Conservation (phyloP, 306 rosid species). For the Lupinus albus region DNA sequence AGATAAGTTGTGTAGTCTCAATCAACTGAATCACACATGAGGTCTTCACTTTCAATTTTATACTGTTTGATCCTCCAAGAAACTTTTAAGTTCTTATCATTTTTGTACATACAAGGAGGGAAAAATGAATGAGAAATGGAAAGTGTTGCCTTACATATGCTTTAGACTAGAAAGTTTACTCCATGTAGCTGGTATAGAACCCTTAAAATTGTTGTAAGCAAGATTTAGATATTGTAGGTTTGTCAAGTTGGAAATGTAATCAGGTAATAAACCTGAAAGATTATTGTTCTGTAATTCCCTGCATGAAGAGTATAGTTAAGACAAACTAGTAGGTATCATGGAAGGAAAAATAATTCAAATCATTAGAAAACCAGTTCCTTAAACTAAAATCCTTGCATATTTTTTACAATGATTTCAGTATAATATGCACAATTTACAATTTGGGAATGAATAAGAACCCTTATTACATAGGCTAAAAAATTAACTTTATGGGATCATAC, state of each 20-base stretch:
- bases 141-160: constrained; percentile 70
- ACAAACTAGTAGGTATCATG: no score
- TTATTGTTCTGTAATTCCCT: constrained; percentile 83
- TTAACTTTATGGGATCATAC: no score
- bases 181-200: constrained; percentile 72
- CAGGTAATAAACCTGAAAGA: constrained; percentile 73
- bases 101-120: constrained; percentile 9
- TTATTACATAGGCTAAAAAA: no score
- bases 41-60: background rate
- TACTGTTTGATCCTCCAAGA: no score
- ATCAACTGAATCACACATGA: constrained; percentile 39
- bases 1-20: constrained; percentile 41
- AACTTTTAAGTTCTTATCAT: background rate
- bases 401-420: background rate
- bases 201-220: constrained; percentile 66
- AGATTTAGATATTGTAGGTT: constrained; percentile 77
- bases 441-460: constrained; percentile 6
- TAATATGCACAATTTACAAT: background rate
- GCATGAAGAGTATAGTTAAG: constrained; percentile 35
- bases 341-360: no score
- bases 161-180: constrained; percentile 67
- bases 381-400: no score
- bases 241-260: constrained; percentile 70
- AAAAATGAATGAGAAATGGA: constrained; percentile 22
- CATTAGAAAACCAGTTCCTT: background rate